Evolutionary conservation across 139 green algal species (phyloP).

Genomic region (Eudorina sp.): DNA sequence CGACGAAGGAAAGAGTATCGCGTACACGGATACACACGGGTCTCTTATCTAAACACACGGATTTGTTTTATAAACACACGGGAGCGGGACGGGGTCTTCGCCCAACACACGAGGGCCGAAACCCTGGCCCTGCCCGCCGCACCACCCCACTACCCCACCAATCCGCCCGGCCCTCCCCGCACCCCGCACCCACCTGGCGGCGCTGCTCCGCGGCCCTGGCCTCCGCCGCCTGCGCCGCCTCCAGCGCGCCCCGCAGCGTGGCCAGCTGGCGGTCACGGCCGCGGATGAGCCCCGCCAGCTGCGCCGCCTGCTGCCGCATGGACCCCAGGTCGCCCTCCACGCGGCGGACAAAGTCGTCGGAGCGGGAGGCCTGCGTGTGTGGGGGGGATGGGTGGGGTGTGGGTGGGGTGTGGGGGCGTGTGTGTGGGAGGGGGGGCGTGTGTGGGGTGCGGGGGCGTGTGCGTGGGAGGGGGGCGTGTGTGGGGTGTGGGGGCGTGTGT

Average conservation of each 20-base stretch:
- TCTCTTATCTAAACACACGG: too few species aligned
- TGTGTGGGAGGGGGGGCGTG: background rate
- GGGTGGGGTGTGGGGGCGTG: too few species aligned
- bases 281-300: constrained; percentile 18
- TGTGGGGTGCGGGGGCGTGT: background rate
- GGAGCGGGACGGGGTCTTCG: too few species aligned
- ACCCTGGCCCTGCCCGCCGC: too few species aligned
- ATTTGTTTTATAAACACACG: too few species aligned
- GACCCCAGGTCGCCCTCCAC: constrained; percentile 32
- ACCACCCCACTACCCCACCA: too few species aligned
- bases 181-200: background rate
- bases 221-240: constrained; percentile 30
- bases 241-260: background rate
- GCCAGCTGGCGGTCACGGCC: constrained; percentile 1
- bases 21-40: too few species aligned
- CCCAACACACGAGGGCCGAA: too few species aligned
- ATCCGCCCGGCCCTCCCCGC: too few species aligned
- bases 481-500: too few species aligned
- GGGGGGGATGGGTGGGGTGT: background rate
- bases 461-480: background rate
- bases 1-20: too few species aligned
- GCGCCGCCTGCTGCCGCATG: background rate
- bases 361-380: constrained; percentile 1
- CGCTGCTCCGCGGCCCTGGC: background rate
- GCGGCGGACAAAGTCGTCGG: constrained; percentile 24